A percentile compares a stretch with the other conserved stretches of the same genome.
Evolutionary conservation across 2,329 filamentous ascomycete species (phyloP).

Genomic region (Neopestalotiopsis sp.): DNA sequence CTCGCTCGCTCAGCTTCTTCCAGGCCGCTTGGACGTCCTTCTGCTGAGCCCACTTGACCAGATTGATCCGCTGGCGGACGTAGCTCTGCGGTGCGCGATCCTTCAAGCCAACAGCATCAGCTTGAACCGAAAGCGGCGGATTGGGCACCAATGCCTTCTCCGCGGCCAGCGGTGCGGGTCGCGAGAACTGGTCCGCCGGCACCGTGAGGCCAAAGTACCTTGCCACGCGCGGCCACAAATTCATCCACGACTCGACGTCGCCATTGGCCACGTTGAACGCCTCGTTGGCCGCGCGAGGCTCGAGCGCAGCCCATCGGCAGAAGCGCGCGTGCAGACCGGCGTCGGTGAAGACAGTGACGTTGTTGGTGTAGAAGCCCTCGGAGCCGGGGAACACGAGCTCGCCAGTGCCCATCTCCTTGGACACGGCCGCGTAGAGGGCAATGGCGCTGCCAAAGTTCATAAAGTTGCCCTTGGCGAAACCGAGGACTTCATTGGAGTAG

Average conservation of each 20-base stretch:
- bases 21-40: not conserved
- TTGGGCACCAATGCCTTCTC: not conserved
- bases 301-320: not conserved
- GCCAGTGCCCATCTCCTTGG: not conserved
- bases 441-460: not conserved
- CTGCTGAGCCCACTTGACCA: not conserved
- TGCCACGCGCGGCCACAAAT: not conserved
- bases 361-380: not conserved
- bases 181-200: not conserved
- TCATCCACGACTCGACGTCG: constrained; percentile 3
- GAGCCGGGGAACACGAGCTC: not conserved
- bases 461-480: not conserved
- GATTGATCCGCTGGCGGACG: not conserved
- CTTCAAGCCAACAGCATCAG: not conserved
- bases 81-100: not conserved
- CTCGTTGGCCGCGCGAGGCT: not conserved
- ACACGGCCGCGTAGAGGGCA: not conserved
- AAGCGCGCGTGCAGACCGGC: not conserved
- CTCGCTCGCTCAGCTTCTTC: not conserved
- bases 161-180: not conserved
- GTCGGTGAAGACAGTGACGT: not conserved
- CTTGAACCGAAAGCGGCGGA: not conserved
- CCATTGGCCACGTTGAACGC: not conserved
- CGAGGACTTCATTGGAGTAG: not conserved
- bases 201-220: not conserved